Base-by-base conservation (phyloP, 495 filamentous ascomycete species). In the Tuber brumale region DNA sequence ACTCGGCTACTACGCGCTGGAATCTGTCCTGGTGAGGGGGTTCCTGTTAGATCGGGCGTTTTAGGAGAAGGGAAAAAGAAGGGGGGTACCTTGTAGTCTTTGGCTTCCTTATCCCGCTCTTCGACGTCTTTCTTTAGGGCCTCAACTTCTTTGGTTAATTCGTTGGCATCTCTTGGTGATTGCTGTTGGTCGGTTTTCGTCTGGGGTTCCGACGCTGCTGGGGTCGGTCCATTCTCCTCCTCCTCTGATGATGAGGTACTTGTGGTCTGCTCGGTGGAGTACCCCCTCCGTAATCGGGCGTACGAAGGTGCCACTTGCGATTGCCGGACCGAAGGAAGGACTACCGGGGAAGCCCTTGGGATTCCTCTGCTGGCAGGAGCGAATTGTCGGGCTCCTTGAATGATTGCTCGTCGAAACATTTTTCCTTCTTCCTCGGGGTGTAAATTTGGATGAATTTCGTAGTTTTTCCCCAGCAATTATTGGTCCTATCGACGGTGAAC, bases 1-100 rank as follows among this genome's bases (percentile, higher is more conserved):
- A 98, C 78, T 98, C 95, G 84, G 95, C 95, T 76, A 97, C 92
- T 70, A 90, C 91, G 81, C 95, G 95, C 71, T 95, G 89, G 84
- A 92, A 97, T 86, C 92, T 94, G 85, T 98, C 95, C 95, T 98
- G 80, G 75, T 72, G 71, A 18, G 45, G 69, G 72, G 70, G 76
- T 77, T 76, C 74, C 71, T 74, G 9, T 46, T 31, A 51, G 37
- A 72, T 73, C 1, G 23, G 0, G 37, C n/a, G 48, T 21, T 46
- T n/a, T 21, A 57, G 46, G 48, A 69, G 44, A 70, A 35, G 7
- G 70, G 66, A 41, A 19, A n/a, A n/a, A n/a, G n/a, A n/a, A n/a
- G n/a, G 73, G 57, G 75, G 84, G 57, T 86, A 97, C 95, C 90
- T 97, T 98, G 84, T 94, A 87, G 70, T 97, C 93, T 77, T 92